Evolutionary conservation across 495 filamentous ascomycete genomes (phyloP).

Genomic region (Neurospora tetrasperma): DNA sequence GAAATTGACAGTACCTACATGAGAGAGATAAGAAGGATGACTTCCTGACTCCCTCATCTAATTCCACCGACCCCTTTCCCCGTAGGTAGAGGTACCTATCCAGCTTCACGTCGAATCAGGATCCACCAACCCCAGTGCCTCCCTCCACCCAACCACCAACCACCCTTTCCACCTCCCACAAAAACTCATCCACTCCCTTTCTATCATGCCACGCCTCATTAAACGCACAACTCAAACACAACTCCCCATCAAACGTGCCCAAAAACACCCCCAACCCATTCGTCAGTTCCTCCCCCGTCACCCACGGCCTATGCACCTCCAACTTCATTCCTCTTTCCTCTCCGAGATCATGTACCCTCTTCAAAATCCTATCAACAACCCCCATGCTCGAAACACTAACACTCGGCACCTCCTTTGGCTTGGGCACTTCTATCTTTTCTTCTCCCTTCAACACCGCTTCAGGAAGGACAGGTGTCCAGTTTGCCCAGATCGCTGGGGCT

Average conservation of each 20-base stretch:
- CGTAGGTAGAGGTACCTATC: no score
- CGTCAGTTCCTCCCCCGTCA: constrained; percentile 30
- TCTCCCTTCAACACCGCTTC: background rate
- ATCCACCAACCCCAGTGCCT: background rate
- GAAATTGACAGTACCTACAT: no score
- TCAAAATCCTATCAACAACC: constrained; percentile 19
- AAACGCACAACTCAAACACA: constrained; percentile 28
- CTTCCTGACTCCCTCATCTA: no score
- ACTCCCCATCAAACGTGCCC: constrained; percentile 23
- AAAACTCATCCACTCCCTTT: constrained; percentile 20
- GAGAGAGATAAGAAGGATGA: no score
- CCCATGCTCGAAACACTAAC: constrained; percentile 34
- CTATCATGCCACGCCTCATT: constrained; percentile 30
- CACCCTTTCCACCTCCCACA: background rate
- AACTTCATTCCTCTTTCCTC: constrained; percentile 11
- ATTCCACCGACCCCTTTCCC: no score
- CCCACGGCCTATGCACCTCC: constrained; percentile 28
- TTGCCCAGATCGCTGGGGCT: constrained; percentile 15
- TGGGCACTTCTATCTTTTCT: constrained; percentile 18
- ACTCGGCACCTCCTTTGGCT: constrained; percentile 19
- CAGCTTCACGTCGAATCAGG: no score
- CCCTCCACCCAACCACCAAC: background rate
- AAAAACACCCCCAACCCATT: constrained; percentile 31
- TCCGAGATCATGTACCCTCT: background rate
- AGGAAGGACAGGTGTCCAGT: constrained; percentile 9